Evolutionary conservation across 805 yeast genomes (phyloP).

Genomic region (Metschnikowia shivogae): DNA sequence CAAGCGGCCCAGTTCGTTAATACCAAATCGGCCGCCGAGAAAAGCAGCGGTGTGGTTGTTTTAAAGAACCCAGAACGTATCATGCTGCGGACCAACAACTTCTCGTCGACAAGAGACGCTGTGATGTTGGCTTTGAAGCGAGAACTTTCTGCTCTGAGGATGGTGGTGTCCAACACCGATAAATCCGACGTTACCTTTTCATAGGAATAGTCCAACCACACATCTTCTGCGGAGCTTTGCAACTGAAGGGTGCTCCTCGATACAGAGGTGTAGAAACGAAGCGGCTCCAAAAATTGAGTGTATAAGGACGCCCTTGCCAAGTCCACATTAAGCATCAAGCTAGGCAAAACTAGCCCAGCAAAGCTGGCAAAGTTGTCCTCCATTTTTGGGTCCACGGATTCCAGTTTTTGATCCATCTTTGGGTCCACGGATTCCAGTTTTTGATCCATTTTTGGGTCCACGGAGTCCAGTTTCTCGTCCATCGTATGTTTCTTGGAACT

Average conservation of each 20-base stretch:
- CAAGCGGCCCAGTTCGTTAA: slow-evolving; percentile 7
- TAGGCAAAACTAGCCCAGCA: slow-evolving; percentile 1
- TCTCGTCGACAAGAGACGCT: slow-evolving; percentile 9
- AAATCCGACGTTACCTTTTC: slow-evolving; percentile 17
- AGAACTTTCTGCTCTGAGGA: slow-evolving; percentile 27
- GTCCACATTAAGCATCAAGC: slow-evolving; percentile 2
- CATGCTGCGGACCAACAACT: slow-evolving; percentile 14
- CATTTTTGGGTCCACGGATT: neutral
- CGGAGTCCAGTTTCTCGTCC: neutral
- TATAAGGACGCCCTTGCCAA: slow-evolving; percentile 1
- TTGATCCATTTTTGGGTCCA: neutral
- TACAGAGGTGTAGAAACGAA: slow-evolving; percentile 6
- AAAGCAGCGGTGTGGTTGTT: slow-evolving; percentile 23
- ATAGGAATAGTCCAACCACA: slow-evolving; percentile 5
- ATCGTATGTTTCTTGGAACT: neutral
- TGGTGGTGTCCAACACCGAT: slow-evolving; percentile 10
- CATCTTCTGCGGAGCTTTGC: neutral
- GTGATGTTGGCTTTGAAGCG: slow-evolving; percentile 19
- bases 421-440: neutral
- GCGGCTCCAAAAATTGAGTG: slow-evolving; percentile 10
- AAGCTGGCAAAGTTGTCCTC: neutral
- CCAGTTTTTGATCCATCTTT: too few relatives aligned
- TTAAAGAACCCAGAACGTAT: slow-evolving; percentile 30
- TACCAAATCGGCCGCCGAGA: slow-evolving; percentile 17
- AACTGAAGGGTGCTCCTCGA: slow-evolving; percentile 4